phyloP scores from a whole-genome alignment of 1,139 yeast species.

The Hansenula anomala region DNA sequence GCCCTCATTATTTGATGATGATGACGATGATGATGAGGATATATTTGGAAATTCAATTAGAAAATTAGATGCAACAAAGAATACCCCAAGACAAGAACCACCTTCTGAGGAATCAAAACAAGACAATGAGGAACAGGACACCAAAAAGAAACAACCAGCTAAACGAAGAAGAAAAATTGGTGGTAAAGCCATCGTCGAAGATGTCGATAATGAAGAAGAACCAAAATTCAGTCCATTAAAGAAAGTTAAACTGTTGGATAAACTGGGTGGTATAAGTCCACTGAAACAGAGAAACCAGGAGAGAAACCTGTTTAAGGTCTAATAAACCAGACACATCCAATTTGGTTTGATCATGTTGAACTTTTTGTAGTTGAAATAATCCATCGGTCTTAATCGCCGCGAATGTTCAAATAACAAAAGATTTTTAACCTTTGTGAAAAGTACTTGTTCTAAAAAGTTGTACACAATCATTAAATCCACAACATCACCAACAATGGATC shows the following conservation, averaged over 20 bases:
- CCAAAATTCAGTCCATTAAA: conserved; percentile 17
- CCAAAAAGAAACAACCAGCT: not conserved
- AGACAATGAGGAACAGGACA: not conserved
- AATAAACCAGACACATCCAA: not conserved
- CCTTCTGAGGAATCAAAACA: not conserved
- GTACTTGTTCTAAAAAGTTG: no score
- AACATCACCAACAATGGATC: conserved; percentile 4
- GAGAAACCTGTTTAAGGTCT: conserved; percentile 18
- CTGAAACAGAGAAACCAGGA: conserved; percentile 22
- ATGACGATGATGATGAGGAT: conserved; percentile 24
- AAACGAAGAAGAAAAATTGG: conserved; percentile 19
- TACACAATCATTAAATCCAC: no score
- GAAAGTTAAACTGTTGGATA: conserved; percentile 19
- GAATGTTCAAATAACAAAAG: no score
- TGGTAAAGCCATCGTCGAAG: conserved; percentile 14
- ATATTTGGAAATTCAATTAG: conserved; percentile 15
- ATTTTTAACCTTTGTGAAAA: no score
- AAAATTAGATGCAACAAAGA: conserved; percentile 6
- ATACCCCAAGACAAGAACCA: not conserved
- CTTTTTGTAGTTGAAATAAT: not conserved
- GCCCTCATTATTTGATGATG: conserved; percentile 22
- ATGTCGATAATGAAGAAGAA: conserved; percentile 15
- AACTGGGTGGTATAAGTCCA: conserved; percentile 20
- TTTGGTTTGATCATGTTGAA: not conserved
- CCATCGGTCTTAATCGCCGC: no score